Conservation (phyloP, 2,329 filamentous ascomycete genomes). For the Clonostachys chloroleuca region DNA sequence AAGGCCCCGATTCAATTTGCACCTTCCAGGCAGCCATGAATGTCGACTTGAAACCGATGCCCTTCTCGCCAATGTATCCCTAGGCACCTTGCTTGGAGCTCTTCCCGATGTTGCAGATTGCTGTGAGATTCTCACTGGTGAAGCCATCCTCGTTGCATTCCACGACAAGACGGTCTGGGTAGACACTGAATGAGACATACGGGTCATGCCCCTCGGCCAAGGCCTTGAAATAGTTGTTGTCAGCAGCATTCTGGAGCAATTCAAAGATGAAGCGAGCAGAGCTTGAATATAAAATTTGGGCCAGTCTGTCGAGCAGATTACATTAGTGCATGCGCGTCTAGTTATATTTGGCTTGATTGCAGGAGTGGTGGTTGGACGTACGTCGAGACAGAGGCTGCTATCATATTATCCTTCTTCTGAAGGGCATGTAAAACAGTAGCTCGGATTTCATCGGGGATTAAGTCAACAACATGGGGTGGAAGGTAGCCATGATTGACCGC, state of each 20-base stretch:
- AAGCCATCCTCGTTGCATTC: constrained; percentile 46
- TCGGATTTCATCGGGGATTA: not conserved
- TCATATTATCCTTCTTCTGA: not conserved
- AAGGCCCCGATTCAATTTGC: constrained; percentile 35
- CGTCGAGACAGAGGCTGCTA: not conserved
- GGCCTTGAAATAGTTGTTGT: constrained; percentile 35
- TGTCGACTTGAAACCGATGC: constrained; percentile 43
- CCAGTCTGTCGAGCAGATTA: constrained; percentile 20
- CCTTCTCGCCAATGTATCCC: constrained; percentile 39
- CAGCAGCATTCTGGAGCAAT: constrained; percentile 18
- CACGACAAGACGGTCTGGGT: constrained; percentile 26
- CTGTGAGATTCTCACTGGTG: constrained; percentile 25
- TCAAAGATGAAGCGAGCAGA: constrained; percentile 22
- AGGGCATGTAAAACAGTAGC: not conserved
- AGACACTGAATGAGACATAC: constrained; percentile 30
- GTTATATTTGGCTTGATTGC: not conserved
- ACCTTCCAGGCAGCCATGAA: constrained; percentile 39
- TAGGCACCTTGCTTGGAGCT: constrained; percentile 33
- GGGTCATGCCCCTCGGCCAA: constrained; percentile 35
- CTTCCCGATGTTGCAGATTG: constrained; percentile 33
- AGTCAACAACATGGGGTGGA: not conserved
- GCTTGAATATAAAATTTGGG: constrained; percentile 33
- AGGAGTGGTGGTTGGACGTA: not conserved
- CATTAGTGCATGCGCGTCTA: not conserved
- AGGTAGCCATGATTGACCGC: not conserved